Evolutionary conservation across 495 filamentous ascomycete genomes (phyloP).

Genomic region (Patellaria atrata): DNA sequence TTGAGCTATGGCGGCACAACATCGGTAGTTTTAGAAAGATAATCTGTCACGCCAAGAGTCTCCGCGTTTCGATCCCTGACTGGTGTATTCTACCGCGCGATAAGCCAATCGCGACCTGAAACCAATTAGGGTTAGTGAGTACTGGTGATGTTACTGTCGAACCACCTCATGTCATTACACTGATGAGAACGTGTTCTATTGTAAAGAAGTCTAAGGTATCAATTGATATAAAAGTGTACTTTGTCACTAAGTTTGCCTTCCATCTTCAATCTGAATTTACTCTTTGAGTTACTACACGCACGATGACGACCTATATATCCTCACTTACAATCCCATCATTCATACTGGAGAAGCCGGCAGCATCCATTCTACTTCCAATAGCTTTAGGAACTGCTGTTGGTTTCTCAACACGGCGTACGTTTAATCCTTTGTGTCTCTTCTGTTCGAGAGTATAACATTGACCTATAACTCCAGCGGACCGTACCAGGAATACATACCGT

Average conservation of each 20-base stretch:
- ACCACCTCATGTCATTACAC: no score
- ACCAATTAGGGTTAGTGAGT: no score
- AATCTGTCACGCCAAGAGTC: no score
- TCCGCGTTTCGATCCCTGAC: no score
- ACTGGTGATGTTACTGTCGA: no score
- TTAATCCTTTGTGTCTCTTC: neutral
- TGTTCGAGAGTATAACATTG: neutral
- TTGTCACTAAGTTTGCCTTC: neutral
- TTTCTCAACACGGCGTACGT: slow-evolving; percentile 42
- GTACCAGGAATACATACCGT: slow-evolving; percentile 48
- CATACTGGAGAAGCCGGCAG: slow-evolving; percentile 50
- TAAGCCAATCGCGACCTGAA: no score
- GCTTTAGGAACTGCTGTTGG: slow-evolving; percentile 49
- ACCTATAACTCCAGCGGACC: slow-evolving; percentile 29
- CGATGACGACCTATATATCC: slow-evolving; percentile 51
- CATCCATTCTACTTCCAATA: slow-evolving; percentile 55
- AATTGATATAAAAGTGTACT: neutral
- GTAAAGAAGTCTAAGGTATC: neutral
- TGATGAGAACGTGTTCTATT: neutral
- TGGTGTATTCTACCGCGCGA: no score
- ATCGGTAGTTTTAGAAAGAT: no score
- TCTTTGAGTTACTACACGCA: slow-evolving; percentile 9
- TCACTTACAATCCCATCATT: slow-evolving; percentile 43
- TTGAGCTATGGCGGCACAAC: no score
- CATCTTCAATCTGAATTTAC: neutral